Percentiles rank a stretch among this genome's conserved stretches.
These are phyloP conservation scores for Torulaspora microellipsoides DNA, from an alignment of 805 yeast species.

Conservation along the genomic window DNA sequence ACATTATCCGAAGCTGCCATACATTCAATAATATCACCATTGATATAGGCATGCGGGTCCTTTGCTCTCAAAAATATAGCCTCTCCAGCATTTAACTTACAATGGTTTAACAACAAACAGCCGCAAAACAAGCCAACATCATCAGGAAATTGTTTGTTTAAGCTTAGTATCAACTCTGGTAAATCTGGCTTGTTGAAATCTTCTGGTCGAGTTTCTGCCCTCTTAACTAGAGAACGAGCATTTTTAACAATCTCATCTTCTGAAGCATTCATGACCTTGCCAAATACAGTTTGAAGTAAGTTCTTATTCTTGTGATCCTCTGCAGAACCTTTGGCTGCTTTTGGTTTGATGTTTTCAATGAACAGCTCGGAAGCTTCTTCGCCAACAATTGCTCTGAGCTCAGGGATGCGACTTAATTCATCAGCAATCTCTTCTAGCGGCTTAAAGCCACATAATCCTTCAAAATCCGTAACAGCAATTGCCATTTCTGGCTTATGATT, in stretches of 20 bases:
- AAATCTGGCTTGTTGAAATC: conserved; percentile 50
- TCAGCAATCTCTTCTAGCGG: conserved; percentile 75
- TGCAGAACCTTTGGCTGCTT: conserved; percentile 44
- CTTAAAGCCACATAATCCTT: conserved; percentile 97
- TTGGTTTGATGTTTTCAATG: conserved; percentile 41
- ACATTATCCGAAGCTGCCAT: conserved; percentile 99
- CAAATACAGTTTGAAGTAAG: conserved; percentile 70
- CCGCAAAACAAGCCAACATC: conserved; percentile 97
- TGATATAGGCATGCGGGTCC: conserved; percentile 96
- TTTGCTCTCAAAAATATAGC: conserved; percentile 95
- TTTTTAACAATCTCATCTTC: conserved; percentile 51
- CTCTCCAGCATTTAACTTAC: conserved; percentile 77
- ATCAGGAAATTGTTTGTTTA: conserved; percentile 83
- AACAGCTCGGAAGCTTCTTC: conserved; percentile 52
- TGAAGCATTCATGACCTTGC: conserved; percentile 78
- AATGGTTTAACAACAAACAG: conserved; percentile 86
- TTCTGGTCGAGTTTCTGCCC: conserved; percentile 57
- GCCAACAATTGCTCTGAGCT: conserved; percentile 68
- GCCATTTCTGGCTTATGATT: conserved; percentile 99
- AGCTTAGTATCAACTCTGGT: conserved; percentile 68
- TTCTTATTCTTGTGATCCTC: conserved; percentile 57
- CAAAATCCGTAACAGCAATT: conserved; percentile 89
- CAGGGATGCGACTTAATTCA: conserved; percentile 69
- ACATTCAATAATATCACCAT: conserved; percentile 97
- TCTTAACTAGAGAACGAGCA: conserved; percentile 61